These are phyloP conservation scores for Calamus simplicifolius DNA, from an alignment of 176 grass and related monocot species.

Conservation along the genomic window DNA sequence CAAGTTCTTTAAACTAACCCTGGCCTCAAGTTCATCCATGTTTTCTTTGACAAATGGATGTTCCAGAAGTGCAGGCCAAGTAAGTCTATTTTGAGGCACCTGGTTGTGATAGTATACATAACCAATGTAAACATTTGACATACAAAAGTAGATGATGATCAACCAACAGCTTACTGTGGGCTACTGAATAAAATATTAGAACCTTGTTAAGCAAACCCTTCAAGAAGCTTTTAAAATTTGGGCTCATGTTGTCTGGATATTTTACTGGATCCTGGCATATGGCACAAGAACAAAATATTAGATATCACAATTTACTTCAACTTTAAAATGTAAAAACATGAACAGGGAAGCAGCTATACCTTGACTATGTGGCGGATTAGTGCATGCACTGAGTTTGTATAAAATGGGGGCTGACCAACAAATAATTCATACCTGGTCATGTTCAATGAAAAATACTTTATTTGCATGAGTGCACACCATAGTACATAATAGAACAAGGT, in stretches of 20 bases:
- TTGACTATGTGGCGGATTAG: conserved; percentile 95
- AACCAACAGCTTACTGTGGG: conserved; percentile 12
- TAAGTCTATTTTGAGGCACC: conserved; percentile 82
- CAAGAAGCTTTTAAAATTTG: conserved; percentile 87
- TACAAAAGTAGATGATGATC: not conserved
- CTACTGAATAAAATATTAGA: not conserved
- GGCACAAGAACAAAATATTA: conserved; percentile 10
- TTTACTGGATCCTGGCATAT: conserved; percentile 78
- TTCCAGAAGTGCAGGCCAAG: conserved; percentile 82
- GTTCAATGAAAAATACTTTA: conserved; percentile 18
- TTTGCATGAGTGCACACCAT: not conserved
- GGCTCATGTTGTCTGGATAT: conserved; percentile 92
- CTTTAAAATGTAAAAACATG: conserved; percentile 10
- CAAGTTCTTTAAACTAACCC: conserved; percentile 14
- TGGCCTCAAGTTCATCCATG: conserved; percentile 29
- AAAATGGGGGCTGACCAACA: conserved; percentile 97
- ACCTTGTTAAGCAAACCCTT: conserved; percentile 98
- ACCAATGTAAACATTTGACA: not conserved
- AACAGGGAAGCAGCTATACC: conserved; percentile 31
- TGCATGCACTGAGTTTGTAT: conserved; percentile 96
- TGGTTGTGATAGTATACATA: conserved; percentile 18
- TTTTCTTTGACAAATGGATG: conserved; percentile 91
- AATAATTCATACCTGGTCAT: conserved; percentile 77
- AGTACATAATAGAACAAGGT: too few species aligned
- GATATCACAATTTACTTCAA: not conserved